Evolutionary conservation across 345 rosid species (phyloP).

Genomic region (Combretum micranthum): DNA sequence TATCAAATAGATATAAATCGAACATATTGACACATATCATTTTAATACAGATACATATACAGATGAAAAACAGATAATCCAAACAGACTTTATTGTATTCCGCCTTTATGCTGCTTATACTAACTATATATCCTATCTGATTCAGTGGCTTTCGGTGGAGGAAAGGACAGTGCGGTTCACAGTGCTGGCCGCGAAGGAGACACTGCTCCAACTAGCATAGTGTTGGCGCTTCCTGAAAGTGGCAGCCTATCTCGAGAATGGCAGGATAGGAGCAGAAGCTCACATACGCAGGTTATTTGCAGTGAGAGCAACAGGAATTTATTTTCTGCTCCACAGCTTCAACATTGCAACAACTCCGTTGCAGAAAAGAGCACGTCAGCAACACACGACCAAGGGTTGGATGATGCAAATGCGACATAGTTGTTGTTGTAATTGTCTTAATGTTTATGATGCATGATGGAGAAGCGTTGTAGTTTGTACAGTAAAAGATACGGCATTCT

Average conservation of each 20-base stretch:
- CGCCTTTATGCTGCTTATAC: neutral
- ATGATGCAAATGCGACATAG: conserved; percentile 5
- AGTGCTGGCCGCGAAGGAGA: conserved; percentile 50
- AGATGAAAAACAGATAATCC: no score
- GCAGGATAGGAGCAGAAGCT: conserved; percentile 22
- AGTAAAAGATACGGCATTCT: no score
- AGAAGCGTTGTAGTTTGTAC: no score
- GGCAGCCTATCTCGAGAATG: conserved; percentile 10
- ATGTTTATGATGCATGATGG: no score
- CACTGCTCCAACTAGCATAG: conserved; percentile 16
- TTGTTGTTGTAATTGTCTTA: no score
- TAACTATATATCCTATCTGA: neutral
- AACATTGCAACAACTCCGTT: conserved; percentile 21
- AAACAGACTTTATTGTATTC: neutral
- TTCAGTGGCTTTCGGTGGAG: conserved; percentile 20
- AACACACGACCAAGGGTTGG: conserved; percentile 16
- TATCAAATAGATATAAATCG: no score
- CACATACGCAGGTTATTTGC: conserved; percentile 12
- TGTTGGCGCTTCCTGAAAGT: conserved; percentile 4
- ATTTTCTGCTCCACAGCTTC: conserved; percentile 21
- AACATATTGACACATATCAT: no score
- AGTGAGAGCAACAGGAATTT: conserved; percentile 25
- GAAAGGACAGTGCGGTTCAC: conserved; percentile 25
- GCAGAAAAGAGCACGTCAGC: conserved; percentile 20
- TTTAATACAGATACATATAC: no score